Conservation (phyloP, 2,329 filamentous ascomycete genomes). For the Xylaria sp. region DNA sequence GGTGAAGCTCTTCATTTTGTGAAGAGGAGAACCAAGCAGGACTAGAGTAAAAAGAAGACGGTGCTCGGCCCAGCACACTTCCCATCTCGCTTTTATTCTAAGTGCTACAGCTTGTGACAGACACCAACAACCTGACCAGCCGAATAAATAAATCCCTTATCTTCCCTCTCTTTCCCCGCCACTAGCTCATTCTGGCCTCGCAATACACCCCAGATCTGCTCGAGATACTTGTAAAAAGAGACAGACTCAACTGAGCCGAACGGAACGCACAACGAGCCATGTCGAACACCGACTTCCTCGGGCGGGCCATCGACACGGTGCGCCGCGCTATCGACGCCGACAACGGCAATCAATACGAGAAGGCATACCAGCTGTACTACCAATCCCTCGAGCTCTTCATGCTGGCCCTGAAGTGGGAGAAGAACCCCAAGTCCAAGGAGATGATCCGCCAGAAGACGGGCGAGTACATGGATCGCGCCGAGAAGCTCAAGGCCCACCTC, state of each 20-base stretch:
- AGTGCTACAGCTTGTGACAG: not conserved
- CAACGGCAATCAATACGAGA: constrained; percentile 95
- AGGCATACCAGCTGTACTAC: constrained; percentile 97
- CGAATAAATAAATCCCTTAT: constrained; percentile 6
- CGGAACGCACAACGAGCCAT: constrained; percentile 61
- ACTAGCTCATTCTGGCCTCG: constrained; percentile 17
- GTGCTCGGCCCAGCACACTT: not conserved
- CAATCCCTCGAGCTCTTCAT: constrained; percentile 97
- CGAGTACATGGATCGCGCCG: constrained; percentile 98
- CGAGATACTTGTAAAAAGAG: not conserved
- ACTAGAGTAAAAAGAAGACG: not conserved
- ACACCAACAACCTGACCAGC: not conserved
- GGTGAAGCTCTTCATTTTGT: not conserved
- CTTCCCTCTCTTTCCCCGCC: not conserved
- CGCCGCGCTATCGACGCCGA: constrained; percentile 98
- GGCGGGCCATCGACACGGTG: constrained; percentile 94
- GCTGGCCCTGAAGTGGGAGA: constrained; percentile 99
- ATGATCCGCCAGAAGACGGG: constrained; percentile 95
- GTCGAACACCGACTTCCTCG: constrained; percentile 97
- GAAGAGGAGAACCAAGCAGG: not conserved
- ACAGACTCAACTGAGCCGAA: not conserved
- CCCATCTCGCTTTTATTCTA: not conserved
- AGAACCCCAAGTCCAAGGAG: constrained; percentile 96
- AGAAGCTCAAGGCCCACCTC: constrained; percentile 95
- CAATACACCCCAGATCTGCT: constrained; percentile 8